phyloP scores from a whole-genome alignment of 306 rosid genomes.

The Rosa rugosa region DNA sequence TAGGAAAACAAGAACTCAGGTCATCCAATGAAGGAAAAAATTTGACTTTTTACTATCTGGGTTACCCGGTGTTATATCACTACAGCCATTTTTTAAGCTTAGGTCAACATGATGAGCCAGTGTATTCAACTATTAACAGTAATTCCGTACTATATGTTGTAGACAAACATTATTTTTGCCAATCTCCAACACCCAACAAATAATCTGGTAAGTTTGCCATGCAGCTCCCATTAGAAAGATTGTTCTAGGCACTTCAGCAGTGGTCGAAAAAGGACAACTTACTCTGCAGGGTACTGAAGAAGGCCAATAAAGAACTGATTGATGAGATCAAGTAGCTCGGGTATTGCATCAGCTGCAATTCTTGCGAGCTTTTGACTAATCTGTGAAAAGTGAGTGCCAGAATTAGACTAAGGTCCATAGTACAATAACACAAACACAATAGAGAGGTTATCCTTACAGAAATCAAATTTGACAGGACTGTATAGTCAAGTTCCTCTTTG shows the following conservation, averaged over 20 bases:
- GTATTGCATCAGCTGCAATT: slow-evolving; percentile 81
- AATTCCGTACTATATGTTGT: too few relatives aligned
- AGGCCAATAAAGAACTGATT: slow-evolving; percentile 57
- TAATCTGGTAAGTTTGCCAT: background rate
- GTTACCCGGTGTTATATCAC: background rate
- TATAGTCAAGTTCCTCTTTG: slow-evolving; percentile 79
- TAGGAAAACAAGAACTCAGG: background rate
- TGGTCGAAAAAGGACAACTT: slow-evolving; percentile 30
- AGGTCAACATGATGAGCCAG: background rate
- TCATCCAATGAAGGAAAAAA: background rate
- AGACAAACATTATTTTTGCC: too few relatives aligned
- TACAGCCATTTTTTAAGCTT: background rate
- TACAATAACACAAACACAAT: slow-evolving; percentile 22
- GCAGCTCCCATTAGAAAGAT: background rate
- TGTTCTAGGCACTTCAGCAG: background rate
- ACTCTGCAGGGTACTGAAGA: slow-evolving; percentile 80
- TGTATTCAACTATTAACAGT: background rate
- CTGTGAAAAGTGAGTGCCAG: slow-evolving; percentile 41
- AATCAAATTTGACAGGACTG: slow-evolving; percentile 77
- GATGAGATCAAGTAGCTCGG: slow-evolving; percentile 51
- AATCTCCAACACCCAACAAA: background rate
- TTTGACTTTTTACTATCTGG: background rate
- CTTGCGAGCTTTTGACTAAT: slow-evolving; percentile 49
- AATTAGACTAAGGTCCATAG: slow-evolving; percentile 24
- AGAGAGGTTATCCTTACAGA: slow-evolving; percentile 49